Base-by-base conservation (phyloP, 768 basidiomycete species). In the Rossbeevera mucosa region DNA sequence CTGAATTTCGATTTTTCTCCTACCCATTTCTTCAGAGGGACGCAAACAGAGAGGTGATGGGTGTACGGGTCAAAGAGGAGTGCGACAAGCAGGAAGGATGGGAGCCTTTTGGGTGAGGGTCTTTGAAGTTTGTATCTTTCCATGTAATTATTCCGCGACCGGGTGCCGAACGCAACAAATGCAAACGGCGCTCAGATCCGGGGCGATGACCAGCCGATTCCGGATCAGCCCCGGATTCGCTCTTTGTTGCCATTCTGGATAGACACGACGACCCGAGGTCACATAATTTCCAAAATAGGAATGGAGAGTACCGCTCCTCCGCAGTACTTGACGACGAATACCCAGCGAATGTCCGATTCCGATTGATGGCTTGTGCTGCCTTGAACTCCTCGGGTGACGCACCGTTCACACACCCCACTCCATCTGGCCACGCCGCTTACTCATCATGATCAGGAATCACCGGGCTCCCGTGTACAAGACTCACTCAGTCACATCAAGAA, bases 1-100 rank as follows among this genome's bases (percentile, higher is more conserved):
- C 67, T 86, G 85, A 42, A 88, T 88, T 73, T 87, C 86, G 63
- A 88, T 88, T 76, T 88, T 88, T 74, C 86, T 73, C 68, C 86
- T 73, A 57, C 86, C 86, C 86, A 86, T 86, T 60, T 67, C 55
- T 44, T 14, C 48, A 55, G 44, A 28, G 48, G 38, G 48, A 33
- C 4, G 31, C 7, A 40, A 7, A 14, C 26, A 20, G 44, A 12
- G 59, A 51, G 58, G 59, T 48, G 66, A 52, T 59, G 66, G 57
- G 56, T 53, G 66, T 52, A 45, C 33, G 52, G 53, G 50, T 45
- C 52, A 43, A 46, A 60, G 44, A 56, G 56, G 47, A 45, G 59
- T 55, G 44, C 51, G 52, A 59, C 45, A 50, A 56, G 47, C 26
- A 54, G 64, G 48, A 58, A 28, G 57, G 59, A 67, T 59, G 66